Conservation (phyloP, 1,139 yeast species). For the Pichia sp. region DNA sequence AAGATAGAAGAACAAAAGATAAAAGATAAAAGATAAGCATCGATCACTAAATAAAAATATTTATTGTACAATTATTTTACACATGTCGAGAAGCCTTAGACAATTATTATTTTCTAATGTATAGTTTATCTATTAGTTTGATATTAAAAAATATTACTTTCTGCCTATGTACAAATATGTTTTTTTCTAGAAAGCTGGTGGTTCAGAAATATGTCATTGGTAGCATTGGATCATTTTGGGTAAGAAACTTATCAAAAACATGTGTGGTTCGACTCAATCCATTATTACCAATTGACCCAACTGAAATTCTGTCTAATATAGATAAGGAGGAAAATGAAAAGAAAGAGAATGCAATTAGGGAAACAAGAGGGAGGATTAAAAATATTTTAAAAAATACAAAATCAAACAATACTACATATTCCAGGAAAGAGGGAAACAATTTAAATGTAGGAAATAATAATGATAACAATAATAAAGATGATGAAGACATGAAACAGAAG, state of each 20-base stretch:
- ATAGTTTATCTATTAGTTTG: no score
- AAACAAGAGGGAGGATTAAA: conserved; percentile 7
- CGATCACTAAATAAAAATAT: no score
- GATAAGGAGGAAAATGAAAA: conserved; percentile 12
- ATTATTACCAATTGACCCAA: conserved; percentile 29
- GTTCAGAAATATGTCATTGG: not conserved
- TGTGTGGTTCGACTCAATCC: conserved; percentile 25
- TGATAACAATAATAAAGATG: conserved; percentile 11
- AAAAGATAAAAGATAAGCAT: no score
- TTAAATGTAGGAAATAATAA: conserved; percentile 1
- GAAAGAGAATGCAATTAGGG: conserved; percentile 4
- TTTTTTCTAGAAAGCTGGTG: not conserved
- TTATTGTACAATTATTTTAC: no score
- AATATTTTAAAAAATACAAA: conserved; percentile 1
- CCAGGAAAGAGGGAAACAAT: conserved; percentile 3
- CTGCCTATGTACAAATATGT: not conserved
- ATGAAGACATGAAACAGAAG: conserved; percentile 13
- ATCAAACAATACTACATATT: not conserved
- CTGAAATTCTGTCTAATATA: conserved; percentile 12
- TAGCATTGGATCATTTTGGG: not conserved
- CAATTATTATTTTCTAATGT: no score
- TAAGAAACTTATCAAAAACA: conserved; percentile 3
- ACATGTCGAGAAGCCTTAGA: no score
- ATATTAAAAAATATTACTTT: no score
- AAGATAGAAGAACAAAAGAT: not conserved